A percentile compares a stretch with the other conserved stretches of the same genome.
Evolutionary conservation across 176 grass and related monocot genomes (phyloP).

Genomic region (Urochloa ruziziensis): DNA sequence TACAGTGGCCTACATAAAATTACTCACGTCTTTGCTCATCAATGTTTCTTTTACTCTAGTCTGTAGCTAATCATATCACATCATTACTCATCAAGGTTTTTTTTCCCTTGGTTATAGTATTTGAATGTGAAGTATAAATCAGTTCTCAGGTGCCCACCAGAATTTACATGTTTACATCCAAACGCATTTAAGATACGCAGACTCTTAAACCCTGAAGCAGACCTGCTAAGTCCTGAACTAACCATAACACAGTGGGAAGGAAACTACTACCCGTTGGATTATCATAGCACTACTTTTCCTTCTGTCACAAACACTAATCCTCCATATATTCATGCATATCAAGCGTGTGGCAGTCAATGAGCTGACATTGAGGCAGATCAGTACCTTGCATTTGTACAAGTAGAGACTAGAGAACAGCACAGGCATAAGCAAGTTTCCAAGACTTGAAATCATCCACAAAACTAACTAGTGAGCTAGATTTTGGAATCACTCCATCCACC

Average conservation of each 20-base stretch:
- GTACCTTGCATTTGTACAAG: background rate
- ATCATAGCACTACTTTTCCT: background rate
- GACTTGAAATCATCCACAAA: background rate
- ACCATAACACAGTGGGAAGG: background rate
- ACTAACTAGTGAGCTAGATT: background rate
- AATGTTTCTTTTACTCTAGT: background rate
- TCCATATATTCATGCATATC: background rate
- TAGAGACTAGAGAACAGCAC: background rate
- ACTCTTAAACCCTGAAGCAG: slow-evolving; percentile 5
- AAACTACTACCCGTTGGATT: background rate
- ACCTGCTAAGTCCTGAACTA: background rate
- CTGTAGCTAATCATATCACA: background rate
- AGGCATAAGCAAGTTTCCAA: background rate
- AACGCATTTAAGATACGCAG: background rate
- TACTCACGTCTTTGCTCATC: background rate
- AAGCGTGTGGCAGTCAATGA: background rate
- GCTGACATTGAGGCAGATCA: background rate
- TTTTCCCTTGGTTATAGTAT: background rate
- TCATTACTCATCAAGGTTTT: background rate
- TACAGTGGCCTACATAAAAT: background rate
- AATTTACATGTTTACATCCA: background rate
- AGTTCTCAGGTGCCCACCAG: background rate
- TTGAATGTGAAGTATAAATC: background rate
- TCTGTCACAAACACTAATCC: background rate
- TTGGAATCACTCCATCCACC: background rate